A percentile compares a stretch with the other conserved stretches of the same genome.
Conservation (phyloP, 2,329 filamentous ascomycete genomes). For the Dothistroma septosporum region DNA sequence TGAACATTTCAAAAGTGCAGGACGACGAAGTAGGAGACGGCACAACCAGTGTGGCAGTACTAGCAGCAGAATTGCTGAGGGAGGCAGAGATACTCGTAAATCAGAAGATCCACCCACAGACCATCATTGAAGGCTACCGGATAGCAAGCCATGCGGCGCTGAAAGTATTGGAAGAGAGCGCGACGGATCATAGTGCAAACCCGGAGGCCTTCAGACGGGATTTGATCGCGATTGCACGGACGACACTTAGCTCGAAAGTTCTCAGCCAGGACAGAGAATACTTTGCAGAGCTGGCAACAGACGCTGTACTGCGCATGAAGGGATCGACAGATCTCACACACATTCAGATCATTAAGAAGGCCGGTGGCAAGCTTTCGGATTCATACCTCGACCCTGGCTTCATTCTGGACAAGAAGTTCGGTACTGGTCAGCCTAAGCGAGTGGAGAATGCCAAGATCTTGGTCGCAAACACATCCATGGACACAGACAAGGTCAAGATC, state of each 20-base stretch:
- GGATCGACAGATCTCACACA: conserved; percentile 91
- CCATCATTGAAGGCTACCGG: conserved; percentile 97
- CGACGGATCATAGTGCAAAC: conserved; percentile 85
- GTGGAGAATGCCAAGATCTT: conserved; percentile 98
- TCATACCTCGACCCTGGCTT: conserved; percentile 98
- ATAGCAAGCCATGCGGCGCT: conserved; percentile 92
- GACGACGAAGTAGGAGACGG: conserved; percentile 98
- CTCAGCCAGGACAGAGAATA: conserved; percentile 89
- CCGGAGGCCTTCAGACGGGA: conserved; percentile 83
- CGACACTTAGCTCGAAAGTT: conserved; percentile 95
- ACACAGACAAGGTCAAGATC: conserved; percentile 99
- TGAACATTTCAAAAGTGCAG: conserved; percentile 99
- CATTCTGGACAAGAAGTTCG: conserved; percentile 98
- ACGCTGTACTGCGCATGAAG: conserved; percentile 85
- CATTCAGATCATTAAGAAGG: conserved; percentile 99
- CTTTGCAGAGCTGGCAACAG: conserved; percentile 83
- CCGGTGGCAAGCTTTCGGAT: conserved; percentile 93
- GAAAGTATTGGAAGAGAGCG: conserved; percentile 73
- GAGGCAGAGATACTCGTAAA: conserved; percentile 97
- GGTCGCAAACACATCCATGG: conserved; percentile 97
- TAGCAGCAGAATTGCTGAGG: conserved; percentile 89
- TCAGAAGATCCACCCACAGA: conserved; percentile 98
- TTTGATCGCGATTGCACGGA: conserved; percentile 83
- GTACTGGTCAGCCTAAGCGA: conserved; percentile 95
- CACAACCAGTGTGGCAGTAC: conserved; percentile 93